Base-by-base conservation (phyloP, 495 filamentous ascomycete species). In the Cercophora sp. region DNA sequence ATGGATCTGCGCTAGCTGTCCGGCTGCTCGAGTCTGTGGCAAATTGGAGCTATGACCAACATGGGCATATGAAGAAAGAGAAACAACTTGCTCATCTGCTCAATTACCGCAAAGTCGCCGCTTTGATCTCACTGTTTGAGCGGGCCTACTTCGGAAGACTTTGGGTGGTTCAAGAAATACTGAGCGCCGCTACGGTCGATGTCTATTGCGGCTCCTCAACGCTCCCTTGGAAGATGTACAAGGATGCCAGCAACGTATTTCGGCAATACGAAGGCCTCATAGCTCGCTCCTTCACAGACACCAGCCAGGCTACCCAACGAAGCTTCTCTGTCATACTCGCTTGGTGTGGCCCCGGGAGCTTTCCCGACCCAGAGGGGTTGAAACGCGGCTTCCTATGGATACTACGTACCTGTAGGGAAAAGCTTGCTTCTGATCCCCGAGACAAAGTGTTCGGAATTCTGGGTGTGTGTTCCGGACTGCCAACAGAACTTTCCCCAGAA, bases 361-460 rank as follows among this genome's bases (percentile, higher is more conserved):
- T 54, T 27, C 51, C 44, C 8, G 51, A 54, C 23, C 19, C 44
- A 2, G 26, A 13, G 13, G 22, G 26, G 29, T 16, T 40, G 49
- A 8, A 24, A 43, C 19, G 29, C 24, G 20, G 40, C n/a, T 41
- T 53, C 3, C 43, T 53, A 2, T 6, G 46, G 31, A 34, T 53
- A 18, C 43, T 52, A 37, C 44, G 51, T 15, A 35, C 41, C 29
- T 54, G 51, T 39, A 29, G 56, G 29, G 15, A 32, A n/a, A 61
- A 60, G 31, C 24, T 43, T 25, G 46, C 37, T 4, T 19, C 19
- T 11, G 61, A 64, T n/a, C 43, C 58, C 8, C 37, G 52, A 22
- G 62, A 68, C 36, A 65, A 63, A 48, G 56, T 68, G 40, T 63
- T 51, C 42, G 64, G 57, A 2, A 46, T 65, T 16, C 48, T 63